These are phyloP conservation scores for Grifola frondosa DNA, from an alignment of 1,284 basidiomycete species.

Conservation along the genomic window DNA sequence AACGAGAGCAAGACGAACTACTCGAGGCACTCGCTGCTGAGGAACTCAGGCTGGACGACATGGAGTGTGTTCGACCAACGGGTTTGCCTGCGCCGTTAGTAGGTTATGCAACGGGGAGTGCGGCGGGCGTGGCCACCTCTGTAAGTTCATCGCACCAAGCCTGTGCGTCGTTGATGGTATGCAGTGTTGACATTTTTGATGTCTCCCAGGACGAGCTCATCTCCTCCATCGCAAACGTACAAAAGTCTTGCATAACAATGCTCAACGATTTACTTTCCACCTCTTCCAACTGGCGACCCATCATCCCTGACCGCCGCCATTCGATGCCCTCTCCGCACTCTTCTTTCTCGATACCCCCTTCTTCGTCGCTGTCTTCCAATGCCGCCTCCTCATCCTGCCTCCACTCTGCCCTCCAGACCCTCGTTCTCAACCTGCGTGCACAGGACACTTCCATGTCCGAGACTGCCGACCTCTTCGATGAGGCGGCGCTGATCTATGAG, in stretches of 20 bases:
- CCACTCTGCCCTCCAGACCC: slow-evolving; percentile 59
- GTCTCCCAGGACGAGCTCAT: slow-evolving; percentile 54
- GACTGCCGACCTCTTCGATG: slow-evolving; percentile 45
- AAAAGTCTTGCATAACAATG: slow-evolving; percentile 70
- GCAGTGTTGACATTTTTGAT: neutral
- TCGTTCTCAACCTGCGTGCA: slow-evolving; percentile 62
- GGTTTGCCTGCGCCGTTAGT: neutral
- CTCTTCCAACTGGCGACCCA: slow-evolving; percentile 51
- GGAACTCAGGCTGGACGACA: neutral
- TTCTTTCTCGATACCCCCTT: slow-evolving; percentile 35
- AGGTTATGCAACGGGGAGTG: neutral
- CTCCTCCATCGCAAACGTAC: slow-evolving; percentile 67
- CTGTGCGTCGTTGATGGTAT: too few relatives aligned
- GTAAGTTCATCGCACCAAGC: neutral
- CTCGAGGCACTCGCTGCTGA: neutral
- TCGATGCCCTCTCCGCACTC: slow-evolving; percentile 50
- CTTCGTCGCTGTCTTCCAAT: slow-evolving; percentile 11
- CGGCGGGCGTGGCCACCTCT: slow-evolving; percentile 1
- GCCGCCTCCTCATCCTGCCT: slow-evolving; percentile 28
- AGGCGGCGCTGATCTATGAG: slow-evolving; percentile 60
- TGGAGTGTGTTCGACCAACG: neutral
- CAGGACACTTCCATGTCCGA: slow-evolving; percentile 31
- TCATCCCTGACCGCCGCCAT: slow-evolving; percentile 62
- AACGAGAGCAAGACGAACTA: neutral
- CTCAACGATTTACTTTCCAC: slow-evolving; percentile 68